These are phyloP conservation scores for Arctium lappa DNA, from an alignment of 129 eudicot species.

Conservation along the genomic window DNA sequence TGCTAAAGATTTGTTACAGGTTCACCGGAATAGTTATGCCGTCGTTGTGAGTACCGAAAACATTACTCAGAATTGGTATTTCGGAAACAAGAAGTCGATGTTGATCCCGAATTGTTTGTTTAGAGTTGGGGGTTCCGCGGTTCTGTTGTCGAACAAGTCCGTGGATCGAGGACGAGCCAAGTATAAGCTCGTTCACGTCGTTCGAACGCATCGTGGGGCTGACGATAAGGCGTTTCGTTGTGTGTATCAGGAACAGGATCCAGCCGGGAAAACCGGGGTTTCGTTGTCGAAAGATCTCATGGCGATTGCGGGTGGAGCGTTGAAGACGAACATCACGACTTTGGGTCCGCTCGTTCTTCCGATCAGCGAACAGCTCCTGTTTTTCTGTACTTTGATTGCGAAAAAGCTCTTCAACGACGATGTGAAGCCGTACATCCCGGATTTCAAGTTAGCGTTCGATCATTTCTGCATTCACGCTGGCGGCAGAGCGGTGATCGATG, in stretches of 20 bases:
- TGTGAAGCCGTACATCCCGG: conserved; percentile 70
- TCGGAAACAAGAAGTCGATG: conserved; percentile 75
- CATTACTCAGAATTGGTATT: conserved; percentile 75
- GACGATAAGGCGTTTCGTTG: conserved; percentile 70
- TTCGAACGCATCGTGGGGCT: conserved; percentile 66
- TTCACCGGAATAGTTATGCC: conserved; percentile 59
- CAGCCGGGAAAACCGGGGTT: conserved; percentile 56
- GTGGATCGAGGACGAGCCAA: conserved; percentile 52
- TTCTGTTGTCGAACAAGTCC: conserved; percentile 53
- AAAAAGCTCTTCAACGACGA: conserved; percentile 48
- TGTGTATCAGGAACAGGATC: conserved; percentile 68
- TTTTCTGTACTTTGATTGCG: conserved; percentile 50
- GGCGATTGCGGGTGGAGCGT: conserved; percentile 80
- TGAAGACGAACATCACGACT: conserved; percentile 70
- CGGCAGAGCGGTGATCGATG: conserved; percentile 78
- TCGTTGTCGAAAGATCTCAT: conserved; percentile 67
- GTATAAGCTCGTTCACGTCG: conserved; percentile 66
- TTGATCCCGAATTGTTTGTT: conserved; percentile 70
- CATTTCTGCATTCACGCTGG: conserved; percentile 86
- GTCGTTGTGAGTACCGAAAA: conserved; percentile 68
- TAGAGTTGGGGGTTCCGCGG: conserved; percentile 67
- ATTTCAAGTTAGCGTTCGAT: conserved; percentile 69
- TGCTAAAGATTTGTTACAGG: conserved; percentile 62
- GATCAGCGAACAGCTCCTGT: conserved; percentile 70
- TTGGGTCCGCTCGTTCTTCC: conserved; percentile 76